Base-by-base conservation (phyloP, 441 rosid species). In the Erysimum cheiri region DNA sequence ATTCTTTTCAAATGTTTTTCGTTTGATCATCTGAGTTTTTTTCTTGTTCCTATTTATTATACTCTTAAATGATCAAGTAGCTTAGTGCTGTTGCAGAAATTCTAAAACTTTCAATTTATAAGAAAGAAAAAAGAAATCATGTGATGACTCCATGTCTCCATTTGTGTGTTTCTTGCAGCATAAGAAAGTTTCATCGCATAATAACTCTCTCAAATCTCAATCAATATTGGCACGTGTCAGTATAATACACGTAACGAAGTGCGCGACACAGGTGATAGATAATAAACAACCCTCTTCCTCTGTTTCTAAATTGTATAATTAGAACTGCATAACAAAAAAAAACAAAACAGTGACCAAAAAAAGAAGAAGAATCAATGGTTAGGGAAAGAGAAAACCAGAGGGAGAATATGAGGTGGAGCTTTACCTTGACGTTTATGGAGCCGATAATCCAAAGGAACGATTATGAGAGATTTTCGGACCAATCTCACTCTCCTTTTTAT, bases 401-500 rank as follows among this genome's bases (percentile, higher is more conserved):
- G 24, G 24, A 56, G 40, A 22, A 7, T 6, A 28, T 31, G 59
- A 4, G 39, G 59, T 29, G 19, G 36, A 53, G 58, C 35, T 28
- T 53, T 13, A 14, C n/a, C n/a, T 63, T 12, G 19, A 47, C 43
- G 10, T 54, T 64, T 48, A 37, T 58, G 54, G 77, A 53, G 72
- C 11, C 28, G 2, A n/a, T 17, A 40, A 54, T 72, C 57, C 39
- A 60, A 29, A 41, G 10, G 28, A 33, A 48, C 10, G 47, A 67
- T 43, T 29, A 15, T 39, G 71, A 60, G 68, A 77, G 8, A 57
- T 62, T 36, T 47, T 19, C 67, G 73, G 50, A 54, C 15, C 46
- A 11, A 31, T 57, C 70, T 52, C 55, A 67, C 47, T 48, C 37
- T 64, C 56, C 54, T 60, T 68, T 72, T 64, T 60, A 54, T 66